Percentiles rank a stretch among this genome's conserved stretches.
These are phyloP conservation scores for Epichloe sp. DNA, from an alignment of 2,329 filamentous ascomycete species.

Conservation along the genomic window DNA sequence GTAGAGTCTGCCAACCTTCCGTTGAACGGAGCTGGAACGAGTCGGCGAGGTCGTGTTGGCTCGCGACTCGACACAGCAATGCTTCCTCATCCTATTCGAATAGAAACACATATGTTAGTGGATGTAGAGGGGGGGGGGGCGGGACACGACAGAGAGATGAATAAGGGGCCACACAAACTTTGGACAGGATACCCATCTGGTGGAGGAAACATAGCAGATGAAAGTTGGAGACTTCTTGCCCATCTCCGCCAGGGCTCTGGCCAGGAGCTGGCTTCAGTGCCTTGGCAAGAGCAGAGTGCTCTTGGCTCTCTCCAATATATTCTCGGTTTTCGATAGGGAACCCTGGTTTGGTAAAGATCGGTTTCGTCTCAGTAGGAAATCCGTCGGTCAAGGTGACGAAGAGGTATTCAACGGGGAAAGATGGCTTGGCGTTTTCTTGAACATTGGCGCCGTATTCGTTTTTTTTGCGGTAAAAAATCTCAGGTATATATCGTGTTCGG, in stretches of 20 bases:
- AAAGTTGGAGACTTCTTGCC: conserved; percentile 74
- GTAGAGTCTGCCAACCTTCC: conserved; percentile 84
- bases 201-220: conserved; percentile 84
- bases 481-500: conserved; percentile 79
- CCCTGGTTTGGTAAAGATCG: conserved; percentile 57
- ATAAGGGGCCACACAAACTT: conserved; percentile 42
- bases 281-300: conserved; percentile 54
- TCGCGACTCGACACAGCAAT: conserved; percentile 74
- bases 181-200: conserved; percentile 65
- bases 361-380: conserved; percentile 70
- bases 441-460: conserved; percentile 96
- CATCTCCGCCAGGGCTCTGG: conserved; percentile 46
- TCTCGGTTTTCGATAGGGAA: conserved; percentile 92
- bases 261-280: conserved; percentile 50
- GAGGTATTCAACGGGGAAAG: conserved; percentile 92
- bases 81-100: conserved; percentile 66
- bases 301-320: conserved; percentile 73
- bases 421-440: conserved; percentile 91
- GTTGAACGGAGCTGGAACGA: conserved; percentile 74
- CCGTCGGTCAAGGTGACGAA: conserved; percentile 93
- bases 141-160: no score
- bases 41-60: conserved; percentile 66
- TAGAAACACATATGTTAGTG: background rate
- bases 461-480: conserved; percentile 93
- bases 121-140: background rate